Percentiles rank a stretch among this genome's conserved stretches.
These are phyloP conservation scores for Berkeleyomyces basicola DNA, from an alignment of 2,329 filamentous ascomycete species.

Conservation along the genomic window DNA sequence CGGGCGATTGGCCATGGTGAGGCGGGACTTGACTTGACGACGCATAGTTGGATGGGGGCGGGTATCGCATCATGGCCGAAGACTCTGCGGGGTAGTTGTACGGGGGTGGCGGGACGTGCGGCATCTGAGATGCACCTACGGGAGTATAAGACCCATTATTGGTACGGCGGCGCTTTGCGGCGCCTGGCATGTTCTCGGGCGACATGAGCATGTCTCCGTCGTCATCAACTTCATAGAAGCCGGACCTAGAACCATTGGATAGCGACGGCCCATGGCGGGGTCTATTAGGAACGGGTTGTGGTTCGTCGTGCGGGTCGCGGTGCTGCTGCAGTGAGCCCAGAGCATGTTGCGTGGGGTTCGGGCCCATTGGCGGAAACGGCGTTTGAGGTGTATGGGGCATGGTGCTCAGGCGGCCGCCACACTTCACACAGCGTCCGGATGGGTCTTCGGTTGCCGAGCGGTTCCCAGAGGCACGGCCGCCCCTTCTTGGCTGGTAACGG, in stretches of 20 bases:
- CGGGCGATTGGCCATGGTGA: not conserved
- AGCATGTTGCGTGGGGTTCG: slow-evolving; percentile 19
- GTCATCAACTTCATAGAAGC: slow-evolving; percentile 1
- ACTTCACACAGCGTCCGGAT: slow-evolving; percentile 49
- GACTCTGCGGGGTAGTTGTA: slow-evolving; percentile 2
- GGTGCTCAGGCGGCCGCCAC: slow-evolving; percentile 49
- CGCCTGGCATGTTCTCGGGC: not conserved
- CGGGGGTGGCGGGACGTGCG: not conserved
- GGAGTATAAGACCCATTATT: not conserved
- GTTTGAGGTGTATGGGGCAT: slow-evolving; percentile 43
- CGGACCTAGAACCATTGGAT: not conserved
- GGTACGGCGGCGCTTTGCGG: not conserved
- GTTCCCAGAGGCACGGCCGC: slow-evolving; percentile 22
- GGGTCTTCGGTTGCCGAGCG: slow-evolving; percentile 25
- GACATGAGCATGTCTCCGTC: not conserved
- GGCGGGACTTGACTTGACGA: not conserved
- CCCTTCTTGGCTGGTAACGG: slow-evolving; percentile 74
- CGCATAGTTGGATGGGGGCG: slow-evolving; percentile 2
- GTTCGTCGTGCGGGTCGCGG: not conserved
- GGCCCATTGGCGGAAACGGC: slow-evolving; percentile 17
- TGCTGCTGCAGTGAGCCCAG: not conserved
- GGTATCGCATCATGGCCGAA: slow-evolving; percentile 2
- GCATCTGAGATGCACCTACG: not conserved
- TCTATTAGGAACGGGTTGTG: not conserved
- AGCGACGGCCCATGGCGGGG: slow-evolving; percentile 1